A percentile compares a stretch with the other conserved stretches of the same genome.
These are phyloP conservation scores for Nakazawaea wickerhamii DNA, from an alignment of 805 yeast species.

Conservation along the genomic window DNA sequence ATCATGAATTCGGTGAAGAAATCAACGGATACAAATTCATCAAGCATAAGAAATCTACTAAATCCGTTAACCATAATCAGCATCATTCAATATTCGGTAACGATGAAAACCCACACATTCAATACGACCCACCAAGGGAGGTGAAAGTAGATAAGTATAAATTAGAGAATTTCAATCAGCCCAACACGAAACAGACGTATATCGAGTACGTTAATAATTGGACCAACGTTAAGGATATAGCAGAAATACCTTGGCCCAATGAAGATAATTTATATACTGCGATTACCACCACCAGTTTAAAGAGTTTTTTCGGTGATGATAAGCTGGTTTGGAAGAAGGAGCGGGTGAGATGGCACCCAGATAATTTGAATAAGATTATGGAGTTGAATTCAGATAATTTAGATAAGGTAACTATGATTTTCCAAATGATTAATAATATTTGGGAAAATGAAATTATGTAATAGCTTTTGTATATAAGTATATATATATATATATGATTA, in stretches of 20 bases:
- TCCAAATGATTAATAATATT: slow-evolving; percentile 36
- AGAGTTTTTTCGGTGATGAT: slow-evolving; percentile 16
- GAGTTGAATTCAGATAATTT: slow-evolving; percentile 13
- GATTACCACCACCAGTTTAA: slow-evolving; percentile 13
- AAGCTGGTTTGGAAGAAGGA: slow-evolving; percentile 35
- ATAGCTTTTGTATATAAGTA: background rate
- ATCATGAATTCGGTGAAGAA: slow-evolving; percentile 29
- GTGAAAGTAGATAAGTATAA: slow-evolving; percentile 3
- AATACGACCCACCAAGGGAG: slow-evolving; percentile 13
- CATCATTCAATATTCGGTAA: slow-evolving; percentile 6
- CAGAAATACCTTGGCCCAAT: slow-evolving; percentile 26
- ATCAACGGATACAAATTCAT: slow-evolving; percentile 41
- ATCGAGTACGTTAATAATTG: slow-evolving; percentile 24
- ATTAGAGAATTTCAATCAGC: background rate
- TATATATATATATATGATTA: no score
- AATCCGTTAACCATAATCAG: slow-evolving; percentile 14
- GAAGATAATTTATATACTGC: slow-evolving; percentile 28
- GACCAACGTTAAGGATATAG: slow-evolving; percentile 19
- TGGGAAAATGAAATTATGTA: slow-evolving; percentile 24
- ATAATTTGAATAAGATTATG: slow-evolving; percentile 39
- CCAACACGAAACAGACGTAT: slow-evolving; percentile 17
- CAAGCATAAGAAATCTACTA: slow-evolving; percentile 19
- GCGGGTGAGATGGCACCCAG: slow-evolving; percentile 69
- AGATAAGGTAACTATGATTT: slow-evolving; percentile 31
- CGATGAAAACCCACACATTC: slow-evolving; percentile 14